Conservation (phyloP, 305 asterid species). For the Salvia sclarea region DNA sequence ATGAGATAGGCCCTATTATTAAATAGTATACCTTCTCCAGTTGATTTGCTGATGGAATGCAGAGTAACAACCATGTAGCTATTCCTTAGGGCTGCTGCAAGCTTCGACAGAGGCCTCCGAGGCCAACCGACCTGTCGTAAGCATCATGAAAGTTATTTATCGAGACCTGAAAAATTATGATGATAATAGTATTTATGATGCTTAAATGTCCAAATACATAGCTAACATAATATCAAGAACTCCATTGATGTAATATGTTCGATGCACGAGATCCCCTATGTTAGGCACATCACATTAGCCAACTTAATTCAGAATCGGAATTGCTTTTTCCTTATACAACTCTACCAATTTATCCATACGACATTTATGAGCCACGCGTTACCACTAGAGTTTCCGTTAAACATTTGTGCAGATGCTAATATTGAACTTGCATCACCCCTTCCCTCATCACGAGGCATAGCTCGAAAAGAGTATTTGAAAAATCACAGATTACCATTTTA, state of each 20-base stretch:
- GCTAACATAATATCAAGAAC: conserved; percentile 6
- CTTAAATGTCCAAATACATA: neutral
- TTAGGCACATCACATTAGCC: neutral
- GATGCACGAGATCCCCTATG: neutral
- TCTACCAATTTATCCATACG: too few relatives aligned
- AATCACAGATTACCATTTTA: too few relatives aligned
- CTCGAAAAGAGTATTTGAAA: neutral
- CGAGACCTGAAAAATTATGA: neutral
- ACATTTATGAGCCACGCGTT: too few relatives aligned
- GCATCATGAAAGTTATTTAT: conserved; percentile 13
- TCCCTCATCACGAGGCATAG: neutral
- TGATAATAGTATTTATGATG: neutral
- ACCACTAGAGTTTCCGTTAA: too few relatives aligned
- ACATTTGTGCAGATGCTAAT: too few relatives aligned
- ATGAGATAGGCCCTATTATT: conserved; percentile 1
- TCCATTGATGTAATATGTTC: neutral
- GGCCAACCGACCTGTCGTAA: conserved; percentile 97
- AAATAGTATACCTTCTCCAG: conserved; percentile 78
- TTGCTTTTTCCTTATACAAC: too few relatives aligned
- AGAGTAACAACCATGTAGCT: conserved; percentile 92
- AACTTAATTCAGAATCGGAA: neutral
- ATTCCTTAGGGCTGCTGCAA: conserved; percentile 87
- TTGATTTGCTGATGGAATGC: conserved; percentile 60
- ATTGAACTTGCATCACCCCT: too few relatives aligned
- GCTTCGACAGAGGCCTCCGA: conserved; percentile 85